Evolutionary conservation across 495 filamentous ascomycete genomes (phyloP).

Genomic region (Neurospora tetraspora): DNA sequence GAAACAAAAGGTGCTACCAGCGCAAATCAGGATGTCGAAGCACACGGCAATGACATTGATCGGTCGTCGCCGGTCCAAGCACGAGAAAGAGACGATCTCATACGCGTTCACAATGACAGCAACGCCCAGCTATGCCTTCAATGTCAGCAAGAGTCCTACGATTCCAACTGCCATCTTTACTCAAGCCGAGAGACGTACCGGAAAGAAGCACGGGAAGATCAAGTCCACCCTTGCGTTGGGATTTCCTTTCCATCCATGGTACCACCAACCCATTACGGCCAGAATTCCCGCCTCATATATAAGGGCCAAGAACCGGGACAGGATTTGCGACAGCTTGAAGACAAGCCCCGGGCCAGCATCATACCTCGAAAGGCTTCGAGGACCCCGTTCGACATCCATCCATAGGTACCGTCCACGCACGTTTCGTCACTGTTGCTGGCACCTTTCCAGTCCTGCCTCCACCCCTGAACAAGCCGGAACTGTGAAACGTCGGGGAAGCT

Average conservation of each 20-base stretch:
- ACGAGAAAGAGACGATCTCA: conserved; percentile 13
- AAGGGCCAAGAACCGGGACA: conserved; percentile 6
- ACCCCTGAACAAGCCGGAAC: not conserved
- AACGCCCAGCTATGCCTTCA: conserved; percentile 4
- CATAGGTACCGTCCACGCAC: not conserved
- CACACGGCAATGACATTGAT: conserved; percentile 14
- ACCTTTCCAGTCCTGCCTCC: not conserved
- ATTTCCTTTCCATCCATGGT: conserved; percentile 10
- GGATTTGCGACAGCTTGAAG: conserved; percentile 10
- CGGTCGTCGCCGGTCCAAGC: conserved; percentile 4
- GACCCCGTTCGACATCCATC: not conserved
- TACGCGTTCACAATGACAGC: conserved; percentile 9
- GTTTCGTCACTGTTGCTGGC: not conserved
- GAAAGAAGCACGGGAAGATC: conserved; percentile 19
- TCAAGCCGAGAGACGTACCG: conserved; percentile 4
- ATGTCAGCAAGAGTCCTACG: not conserved
- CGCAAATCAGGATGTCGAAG: conserved; percentile 12
- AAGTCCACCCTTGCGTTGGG: conserved; percentile 13
- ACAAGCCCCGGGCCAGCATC: conserved; percentile 4
- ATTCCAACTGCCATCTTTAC: not conserved
- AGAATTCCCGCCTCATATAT: conserved; percentile 11
- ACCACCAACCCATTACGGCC: conserved; percentile 11
- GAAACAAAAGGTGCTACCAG: conserved; percentile 16
- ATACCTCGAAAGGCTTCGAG: not conserved
- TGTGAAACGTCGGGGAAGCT: not conserved